Conservation (phyloP, 2,329 filamentous ascomycete genomes). For the Paramyrothecium roridum region DNA sequence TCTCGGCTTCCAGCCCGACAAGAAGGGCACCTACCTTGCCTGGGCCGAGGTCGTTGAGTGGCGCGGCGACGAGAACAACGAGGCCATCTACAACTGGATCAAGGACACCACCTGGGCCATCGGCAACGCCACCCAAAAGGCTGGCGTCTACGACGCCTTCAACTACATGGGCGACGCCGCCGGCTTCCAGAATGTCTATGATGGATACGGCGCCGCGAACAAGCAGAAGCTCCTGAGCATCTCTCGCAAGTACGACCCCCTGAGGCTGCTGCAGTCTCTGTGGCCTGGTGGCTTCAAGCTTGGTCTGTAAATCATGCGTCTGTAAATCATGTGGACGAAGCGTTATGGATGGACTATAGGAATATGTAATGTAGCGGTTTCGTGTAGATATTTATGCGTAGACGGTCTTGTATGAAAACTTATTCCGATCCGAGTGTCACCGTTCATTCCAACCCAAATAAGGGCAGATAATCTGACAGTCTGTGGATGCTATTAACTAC, state of each 20-base stretch:
- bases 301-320: constrained; percentile 1
- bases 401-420: too few species aligned
- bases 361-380: too few species aligned
- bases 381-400: too few species aligned
- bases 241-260: constrained; percentile 10
- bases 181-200: constrained; percentile 7
- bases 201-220: constrained; percentile 9
- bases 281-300: constrained; percentile 12
- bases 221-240: constrained; percentile 5
- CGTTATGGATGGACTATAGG: too few species aligned
- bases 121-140: constrained; percentile 8
- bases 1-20: constrained; percentile 7
- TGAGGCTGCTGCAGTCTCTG: constrained; percentile 6
- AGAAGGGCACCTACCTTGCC: constrained; percentile 10
- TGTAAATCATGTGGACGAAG: neutral
- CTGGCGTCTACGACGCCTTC: constrained; percentile 9
- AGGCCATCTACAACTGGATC: constrained; percentile 9
- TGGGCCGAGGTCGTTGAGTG: constrained; percentile 15
- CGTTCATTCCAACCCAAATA: too few species aligned
- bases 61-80: constrained; percentile 9
- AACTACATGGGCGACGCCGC: constrained; percentile 14
- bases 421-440: too few species aligned
- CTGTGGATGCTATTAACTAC: too few species aligned
- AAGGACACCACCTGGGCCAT: constrained; percentile 10
- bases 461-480: too few species aligned